phyloP scores from a whole-genome alignment of 2,329 filamentous ascomycete species.

The Sclerotinia minor region DNA sequence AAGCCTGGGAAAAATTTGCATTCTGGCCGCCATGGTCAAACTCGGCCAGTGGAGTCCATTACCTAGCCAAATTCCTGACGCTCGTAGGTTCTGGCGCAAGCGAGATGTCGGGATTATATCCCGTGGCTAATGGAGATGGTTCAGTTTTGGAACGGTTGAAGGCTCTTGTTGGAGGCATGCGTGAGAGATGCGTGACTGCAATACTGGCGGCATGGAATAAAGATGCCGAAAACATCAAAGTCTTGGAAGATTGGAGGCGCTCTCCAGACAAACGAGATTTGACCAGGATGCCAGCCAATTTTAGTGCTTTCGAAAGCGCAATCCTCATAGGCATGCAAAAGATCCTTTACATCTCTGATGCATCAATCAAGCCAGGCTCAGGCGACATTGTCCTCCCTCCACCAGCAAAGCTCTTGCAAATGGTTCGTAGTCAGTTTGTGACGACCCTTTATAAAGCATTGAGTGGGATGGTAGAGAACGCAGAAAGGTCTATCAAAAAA shows the following conservation, averaged over 20 bases:
- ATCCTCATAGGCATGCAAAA: slow-evolving; percentile 88
- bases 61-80: slow-evolving; percentile 77
- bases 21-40: slow-evolving; percentile 97
- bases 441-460: slow-evolving; percentile 91
- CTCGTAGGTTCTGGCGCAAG: slow-evolving; percentile 84
- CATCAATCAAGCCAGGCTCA: slow-evolving; percentile 62
- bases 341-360: slow-evolving; percentile 89
- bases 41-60: slow-evolving; percentile 87
- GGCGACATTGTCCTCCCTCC: slow-evolving; percentile 82
- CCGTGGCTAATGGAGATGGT: slow-evolving; percentile 58
- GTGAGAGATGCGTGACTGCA: slow-evolving; percentile 83
- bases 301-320: slow-evolving; percentile 80
- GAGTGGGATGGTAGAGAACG: slow-evolving; percentile 96
- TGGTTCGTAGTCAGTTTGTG: slow-evolving; percentile 89
- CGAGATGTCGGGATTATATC: slow-evolving; percentile 75
- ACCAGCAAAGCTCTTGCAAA: slow-evolving; percentile 81
- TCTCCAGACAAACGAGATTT: slow-evolving; percentile 79
- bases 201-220: slow-evolving; percentile 89
- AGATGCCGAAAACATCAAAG: slow-evolving; percentile 89
- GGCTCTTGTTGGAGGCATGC: slow-evolving; percentile 70
- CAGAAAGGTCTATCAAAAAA: slow-evolving; percentile 70
- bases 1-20: slow-evolving; percentile 88
- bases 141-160: slow-evolving; percentile 71
- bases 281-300: slow-evolving; percentile 86
- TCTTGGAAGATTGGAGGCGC: slow-evolving; percentile 90